Evolutionary conservation across 1,284 basidiomycete genomes (phyloP), one percentile per base, ranked within the genome.

Genomic region (Ustilago hordei): DNA sequence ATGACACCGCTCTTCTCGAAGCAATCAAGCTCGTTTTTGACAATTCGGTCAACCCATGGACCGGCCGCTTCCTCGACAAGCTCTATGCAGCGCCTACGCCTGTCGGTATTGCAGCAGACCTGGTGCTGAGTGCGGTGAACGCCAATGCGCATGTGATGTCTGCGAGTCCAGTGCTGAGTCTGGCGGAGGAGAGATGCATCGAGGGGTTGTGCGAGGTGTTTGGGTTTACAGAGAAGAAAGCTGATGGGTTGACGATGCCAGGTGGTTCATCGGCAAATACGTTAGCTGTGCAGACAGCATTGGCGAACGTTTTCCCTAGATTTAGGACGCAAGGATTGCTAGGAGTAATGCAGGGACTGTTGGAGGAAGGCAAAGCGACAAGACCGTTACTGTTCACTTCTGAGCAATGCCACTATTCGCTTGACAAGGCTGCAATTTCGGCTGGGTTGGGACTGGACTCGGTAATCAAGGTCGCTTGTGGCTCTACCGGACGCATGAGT

Each of bases 141-240:
- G 87, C 87, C 23, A 87, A 87, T 65, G 84, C 85, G 4, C 87
- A 87, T 67, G 87, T 88, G 60, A 87, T 86, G 71, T 86, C 85
- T 39, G 87, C 87, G 9, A 86, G 86, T 5, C 87, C 87, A 5
- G 81, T 86, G 48, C 83, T 88, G 47, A 87, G 85, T 6, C 60
- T 87, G 34, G 77, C 79, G 15, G 84, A 85, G 64, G 82, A 84
- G 58, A 38, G 60, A 11, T 83, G 81, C 36, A 82, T 81, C 11
- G 60, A 70, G 38, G 78, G 69, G 15, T 54, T 85, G 11, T 80
- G 79, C 56, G 55, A 69, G 38, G 55, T 80, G 32, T 81, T 82
- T 60, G 79, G 80, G 9, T 84, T 87, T 32, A 83, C 81, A 35
- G 75, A 80, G 1, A 75, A 79, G 38, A 77, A 75, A 41, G 57